Conservation (phyloP, 1,284 basidiomycete species). For the Rhodotorula sp. region DNA sequence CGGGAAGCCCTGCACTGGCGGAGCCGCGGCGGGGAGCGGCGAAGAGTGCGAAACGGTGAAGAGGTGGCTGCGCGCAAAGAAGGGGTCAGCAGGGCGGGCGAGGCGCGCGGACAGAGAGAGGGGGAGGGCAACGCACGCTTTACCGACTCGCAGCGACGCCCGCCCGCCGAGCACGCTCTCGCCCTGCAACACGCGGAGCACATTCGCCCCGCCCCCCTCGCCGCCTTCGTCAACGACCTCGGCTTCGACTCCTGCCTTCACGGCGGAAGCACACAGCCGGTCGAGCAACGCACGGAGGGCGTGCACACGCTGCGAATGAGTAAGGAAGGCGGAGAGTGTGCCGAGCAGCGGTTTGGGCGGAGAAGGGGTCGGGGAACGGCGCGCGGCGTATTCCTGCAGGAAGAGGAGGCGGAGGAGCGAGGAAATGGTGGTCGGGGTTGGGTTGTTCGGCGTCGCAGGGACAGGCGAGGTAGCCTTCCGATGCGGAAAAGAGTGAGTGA, state of each 20-base stretch:
- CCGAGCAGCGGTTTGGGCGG: constrained; percentile 15
- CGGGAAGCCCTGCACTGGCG: not conserved
- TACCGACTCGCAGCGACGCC: constrained; percentile 13
- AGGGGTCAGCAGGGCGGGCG: no score
- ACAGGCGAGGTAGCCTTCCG: not conserved
- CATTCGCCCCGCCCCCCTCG: not conserved
- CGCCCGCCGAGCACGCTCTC: constrained; percentile 29
- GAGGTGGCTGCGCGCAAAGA: constrained; percentile 6
- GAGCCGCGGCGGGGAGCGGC: constrained; percentile 5
- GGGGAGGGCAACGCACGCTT: constrained; percentile 4
- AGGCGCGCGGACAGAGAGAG: no score
- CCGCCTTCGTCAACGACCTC: not conserved
- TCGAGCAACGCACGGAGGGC: constrained; percentile 3
- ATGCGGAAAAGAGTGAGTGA: not conserved
- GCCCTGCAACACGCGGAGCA: constrained; percentile 4
- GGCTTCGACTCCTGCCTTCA: not conserved
- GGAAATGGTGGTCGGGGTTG: not conserved
- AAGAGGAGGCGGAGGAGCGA: constrained; percentile 38
- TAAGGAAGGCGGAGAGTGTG: constrained; percentile 24
- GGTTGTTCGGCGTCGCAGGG: not conserved
- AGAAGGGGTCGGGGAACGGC: not conserved
- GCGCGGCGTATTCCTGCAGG: constrained; percentile 27
- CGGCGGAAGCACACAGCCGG: not conserved
- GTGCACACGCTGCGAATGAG: constrained; percentile 14
- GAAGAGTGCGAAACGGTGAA: constrained; percentile 30